Evolutionary conservation across 345 rosid species (phyloP).

Genomic region (Citrus unshiu): DNA sequence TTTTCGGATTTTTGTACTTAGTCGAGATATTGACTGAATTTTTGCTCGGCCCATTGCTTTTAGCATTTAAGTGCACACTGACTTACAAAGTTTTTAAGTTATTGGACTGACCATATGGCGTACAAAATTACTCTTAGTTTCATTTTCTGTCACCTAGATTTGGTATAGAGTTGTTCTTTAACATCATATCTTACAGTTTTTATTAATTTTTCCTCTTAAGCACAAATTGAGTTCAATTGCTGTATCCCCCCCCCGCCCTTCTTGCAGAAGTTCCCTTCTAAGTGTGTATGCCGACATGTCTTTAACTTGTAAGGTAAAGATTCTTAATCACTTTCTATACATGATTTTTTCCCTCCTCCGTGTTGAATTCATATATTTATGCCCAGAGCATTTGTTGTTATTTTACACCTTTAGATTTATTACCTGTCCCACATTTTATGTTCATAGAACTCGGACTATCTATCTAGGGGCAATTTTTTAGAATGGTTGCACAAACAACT

Average conservation of each 20-base stretch:
- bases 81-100: not conserved
- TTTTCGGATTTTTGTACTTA: not conserved
- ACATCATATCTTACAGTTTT: not conserved
- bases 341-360: not conserved
- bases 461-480: not conserved
- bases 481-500: not conserved
- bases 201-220: not conserved
- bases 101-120: not conserved
- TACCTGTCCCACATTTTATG: not conserved
- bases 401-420: not conserved
- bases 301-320: slow-evolving; percentile 78
- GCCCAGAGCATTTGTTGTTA: not conserved
- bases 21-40: not conserved
- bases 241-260: not conserved
- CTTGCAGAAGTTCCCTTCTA: slow-evolving; percentile 82
- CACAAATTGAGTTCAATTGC: not conserved
- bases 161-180: not conserved
- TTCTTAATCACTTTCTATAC: not conserved
- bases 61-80: not conserved
- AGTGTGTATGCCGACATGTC: slow-evolving; percentile 99
- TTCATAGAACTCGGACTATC: not conserved
- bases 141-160: not conserved
- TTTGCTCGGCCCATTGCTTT: not conserved
- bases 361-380: slow-evolving; percentile 8
- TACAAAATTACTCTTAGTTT: not conserved